Conservation (phyloP, 2,329 filamentous ascomycete species). For the Clonostachys rhizophaga region DNA sequence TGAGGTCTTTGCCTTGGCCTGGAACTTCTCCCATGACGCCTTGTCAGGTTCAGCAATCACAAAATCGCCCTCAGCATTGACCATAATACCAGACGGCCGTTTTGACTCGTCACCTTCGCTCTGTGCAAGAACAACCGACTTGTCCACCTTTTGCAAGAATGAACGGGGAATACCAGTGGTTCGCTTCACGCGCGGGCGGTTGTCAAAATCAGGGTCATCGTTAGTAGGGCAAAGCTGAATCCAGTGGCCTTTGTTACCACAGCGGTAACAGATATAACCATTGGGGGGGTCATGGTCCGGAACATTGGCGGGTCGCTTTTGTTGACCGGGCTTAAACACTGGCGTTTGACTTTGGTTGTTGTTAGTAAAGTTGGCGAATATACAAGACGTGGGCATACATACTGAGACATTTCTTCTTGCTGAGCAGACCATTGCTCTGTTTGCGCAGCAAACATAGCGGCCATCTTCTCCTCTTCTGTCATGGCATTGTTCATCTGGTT, state of each 20-base stretch:
- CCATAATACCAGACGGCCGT: constrained; percentile 86
- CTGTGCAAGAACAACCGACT: constrained; percentile 70
- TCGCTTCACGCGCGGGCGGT: constrained; percentile 86
- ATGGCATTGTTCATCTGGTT: constrained; percentile 70
- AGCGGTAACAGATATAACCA: constrained; percentile 94
- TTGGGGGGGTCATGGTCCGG: constrained; percentile 91
- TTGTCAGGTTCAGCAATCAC: constrained; percentile 95
- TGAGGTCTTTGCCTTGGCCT: constrained; percentile 86
- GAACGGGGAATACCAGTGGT: constrained; percentile 96
- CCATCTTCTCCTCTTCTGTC: constrained; percentile 91
- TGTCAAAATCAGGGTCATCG: constrained; percentile 93
- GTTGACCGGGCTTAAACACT: constrained; percentile 49
- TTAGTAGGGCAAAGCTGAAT: constrained; percentile 99
- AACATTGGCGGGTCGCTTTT: constrained; percentile 68
- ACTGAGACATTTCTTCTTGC: constrained; percentile 88
- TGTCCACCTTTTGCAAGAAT: constrained; percentile 93
- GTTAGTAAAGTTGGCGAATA: constrained; percentile 22
- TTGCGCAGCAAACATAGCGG: constrained; percentile 85
- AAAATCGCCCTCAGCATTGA: constrained; percentile 95
- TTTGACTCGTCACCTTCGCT: constrained; percentile 79
- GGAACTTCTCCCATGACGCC: constrained; percentile 93
- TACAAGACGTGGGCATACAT: constrained; percentile 20
- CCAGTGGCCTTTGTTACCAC: constrained; percentile 98
- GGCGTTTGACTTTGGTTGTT: constrained; percentile 49
- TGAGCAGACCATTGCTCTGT: constrained; percentile 90